phyloP scores from a whole-genome alignment of 768 basidiomycete species.

The Phanerodontia chrysosporium region DNA sequence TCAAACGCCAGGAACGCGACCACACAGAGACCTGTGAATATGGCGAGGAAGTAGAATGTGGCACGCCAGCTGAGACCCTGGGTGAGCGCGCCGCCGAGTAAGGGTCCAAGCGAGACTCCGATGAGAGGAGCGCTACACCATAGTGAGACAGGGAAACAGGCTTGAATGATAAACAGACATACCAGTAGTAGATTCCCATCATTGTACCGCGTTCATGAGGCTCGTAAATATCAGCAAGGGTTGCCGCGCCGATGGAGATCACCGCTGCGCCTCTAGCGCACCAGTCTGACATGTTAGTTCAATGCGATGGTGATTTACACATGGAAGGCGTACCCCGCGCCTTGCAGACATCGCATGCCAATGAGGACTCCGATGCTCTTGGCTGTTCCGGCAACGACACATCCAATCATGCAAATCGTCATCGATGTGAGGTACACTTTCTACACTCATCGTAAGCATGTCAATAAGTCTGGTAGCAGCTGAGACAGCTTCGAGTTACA shows the following conservation, averaged over 20 bases:
- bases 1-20: slow-evolving; percentile 64
- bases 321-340: slow-evolving; percentile 44
- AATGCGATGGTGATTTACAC: neutral
- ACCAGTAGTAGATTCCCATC: slow-evolving; percentile 73
- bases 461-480: too few species aligned
- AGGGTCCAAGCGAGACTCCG: slow-evolving; percentile 64
- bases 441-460: slow-evolving; percentile 24
- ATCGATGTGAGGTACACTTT: slow-evolving; percentile 52
- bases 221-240: slow-evolving; percentile 76
- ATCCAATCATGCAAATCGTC: slow-evolving; percentile 49
- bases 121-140: slow-evolving; percentile 61
- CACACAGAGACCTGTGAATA: slow-evolving; percentile 51
- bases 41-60: slow-evolving; percentile 78
- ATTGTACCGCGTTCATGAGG: slow-evolving; percentile 67
- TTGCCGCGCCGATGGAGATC: slow-evolving; percentile 69
- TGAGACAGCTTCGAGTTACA: too few species aligned
- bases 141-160: neutral
- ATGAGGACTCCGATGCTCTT: slow-evolving; percentile 54
- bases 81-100: slow-evolving; percentile 67
- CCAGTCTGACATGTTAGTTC: neutral
- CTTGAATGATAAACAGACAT: neutral
- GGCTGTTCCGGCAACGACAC: slow-evolving; percentile 53
- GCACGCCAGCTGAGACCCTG: slow-evolving; percentile 72
- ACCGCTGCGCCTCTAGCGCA: slow-evolving; percentile 59
- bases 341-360: slow-evolving; percentile 67